Conservation (phyloP, 2,329 filamentous ascomycete genomes). For the Stachybotrys chartarum region DNA sequence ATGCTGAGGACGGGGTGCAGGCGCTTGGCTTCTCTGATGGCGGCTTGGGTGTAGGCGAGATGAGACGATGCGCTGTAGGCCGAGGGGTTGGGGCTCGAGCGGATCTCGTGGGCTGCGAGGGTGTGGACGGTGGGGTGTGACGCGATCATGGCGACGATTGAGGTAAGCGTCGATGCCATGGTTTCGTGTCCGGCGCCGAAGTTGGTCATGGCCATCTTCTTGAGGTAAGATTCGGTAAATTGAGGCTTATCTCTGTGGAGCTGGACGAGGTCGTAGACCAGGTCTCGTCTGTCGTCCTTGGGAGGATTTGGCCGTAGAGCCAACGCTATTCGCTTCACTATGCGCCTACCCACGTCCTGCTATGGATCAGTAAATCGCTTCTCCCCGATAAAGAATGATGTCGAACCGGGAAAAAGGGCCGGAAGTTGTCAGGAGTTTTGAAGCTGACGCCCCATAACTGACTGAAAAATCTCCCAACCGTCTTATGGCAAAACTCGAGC, state of each 20-base stretch:
- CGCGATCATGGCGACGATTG: slow-evolving; percentile 39
- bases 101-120: slow-evolving; percentile 25
- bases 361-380: background rate
- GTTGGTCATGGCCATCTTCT: slow-evolving; percentile 46
- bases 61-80: slow-evolving; percentile 13
- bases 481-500: slow-evolving; percentile 28
- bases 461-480: slow-evolving; percentile 30
- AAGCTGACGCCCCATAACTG: slow-evolving; percentile 38
- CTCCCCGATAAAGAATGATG: background rate
- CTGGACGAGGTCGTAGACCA: slow-evolving; percentile 38
- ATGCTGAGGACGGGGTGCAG: slow-evolving; percentile 45
- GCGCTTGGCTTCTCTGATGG: slow-evolving; percentile 44
- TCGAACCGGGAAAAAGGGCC: slow-evolving; percentile 42
- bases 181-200: slow-evolving; percentile 51
- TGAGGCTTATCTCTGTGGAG: slow-evolving; percentile 36
- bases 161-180: slow-evolving; percentile 43
- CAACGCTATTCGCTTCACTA: slow-evolving; percentile 25
- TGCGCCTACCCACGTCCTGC: slow-evolving; percentile 25
- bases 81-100: slow-evolving; percentile 3
- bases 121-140: slow-evolving; percentile 24
- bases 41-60: slow-evolving; percentile 32
- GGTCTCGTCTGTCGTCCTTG: slow-evolving; percentile 27
- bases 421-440: slow-evolving; percentile 33
- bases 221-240: slow-evolving; percentile 40
- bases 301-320: slow-evolving; percentile 17